Base-by-base conservation (phyloP, 805 yeast species). In the Cephaloascus fragrans region DNA sequence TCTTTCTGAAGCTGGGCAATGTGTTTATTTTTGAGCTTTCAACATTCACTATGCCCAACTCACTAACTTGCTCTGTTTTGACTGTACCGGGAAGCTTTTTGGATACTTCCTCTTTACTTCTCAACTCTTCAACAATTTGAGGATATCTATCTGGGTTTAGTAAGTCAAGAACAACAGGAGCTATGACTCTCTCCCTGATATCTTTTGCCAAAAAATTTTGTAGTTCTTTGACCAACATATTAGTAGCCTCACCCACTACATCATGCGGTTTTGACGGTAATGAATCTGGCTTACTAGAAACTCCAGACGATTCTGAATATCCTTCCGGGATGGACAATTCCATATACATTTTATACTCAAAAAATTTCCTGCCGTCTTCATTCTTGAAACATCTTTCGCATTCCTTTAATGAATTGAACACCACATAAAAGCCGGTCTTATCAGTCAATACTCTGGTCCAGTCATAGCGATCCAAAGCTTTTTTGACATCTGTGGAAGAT, bases 381-480 rank as follows among this genome's bases (percentile, higher is more conserved):
- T 65, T 60, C 20, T 67, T 63, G 48, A 71, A 81, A 46, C 86
- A 82, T 26, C 65, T 56, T 44, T 72, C 71, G 23, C 85, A 81
- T 43, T 80, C 84, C 28, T 57, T 57, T 12, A 69, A 56, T 15
- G 71, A 66, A 47, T 77, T 77, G 57, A 87, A 87, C 1, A 84
- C 78, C 31, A 86, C 64, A 48, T 72, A 86, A 47, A 81, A 80
- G 0, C 96, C 96, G 1, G 69, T 55, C 35, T 55, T 56, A 45
- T 83, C 89, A 3, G 76, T 67, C 37, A 82, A 52, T 2, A 86
- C 75, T 39, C 83, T 64, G 0, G 77, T 72, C 79, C 87, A 82
- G 39, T 72, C 74, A 50, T 81, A 81, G 36, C 68, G 71, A 32
- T 69, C 69, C 26, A 86, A 60, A 23, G 68, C 64, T 19, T 71